These are phyloP conservation scores for Phytophthora palmivora DNA, from an alignment of 352 stramenopile genomes.

Conservation along the genomic window DNA sequence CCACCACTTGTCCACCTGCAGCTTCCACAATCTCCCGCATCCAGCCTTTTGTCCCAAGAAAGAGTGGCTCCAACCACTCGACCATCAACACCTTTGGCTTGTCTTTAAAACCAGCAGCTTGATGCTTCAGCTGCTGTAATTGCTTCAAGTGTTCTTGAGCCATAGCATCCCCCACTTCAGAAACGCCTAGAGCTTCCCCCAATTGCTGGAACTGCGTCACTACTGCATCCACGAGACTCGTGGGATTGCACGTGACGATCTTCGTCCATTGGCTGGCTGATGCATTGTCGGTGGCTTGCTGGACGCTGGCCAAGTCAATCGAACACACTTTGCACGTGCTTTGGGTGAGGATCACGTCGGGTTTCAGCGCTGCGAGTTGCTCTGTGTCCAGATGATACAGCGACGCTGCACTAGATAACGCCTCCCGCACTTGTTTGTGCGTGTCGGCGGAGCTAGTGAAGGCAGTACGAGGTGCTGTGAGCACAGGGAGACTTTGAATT, in stretches of 20 bases:
- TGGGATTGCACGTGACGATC: conserved; percentile 61
- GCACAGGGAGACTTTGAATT: conserved; percentile 53
- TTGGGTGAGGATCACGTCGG: conserved; percentile 80
- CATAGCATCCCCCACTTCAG: conserved; percentile 47
- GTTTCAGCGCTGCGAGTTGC: conserved; percentile 44
- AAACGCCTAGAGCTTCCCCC: conserved; percentile 52
- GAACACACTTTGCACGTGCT: conserved; percentile 78
- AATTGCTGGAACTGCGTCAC: conserved; percentile 60
- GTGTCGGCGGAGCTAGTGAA: conserved; percentile 74
- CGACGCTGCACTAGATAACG: conserved; percentile 54
- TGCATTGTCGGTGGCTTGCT: conserved; percentile 17
- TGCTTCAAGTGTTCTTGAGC: conserved; percentile 36
- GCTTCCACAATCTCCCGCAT: conserved; percentile 69
- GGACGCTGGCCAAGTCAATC: conserved; percentile 67
- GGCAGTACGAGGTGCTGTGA: conserved; percentile 64
- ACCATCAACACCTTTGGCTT: conserved; percentile 57
- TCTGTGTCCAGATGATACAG: conserved; percentile 69
- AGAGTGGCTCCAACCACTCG: conserved; percentile 80
- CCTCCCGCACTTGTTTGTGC: conserved; percentile 67
- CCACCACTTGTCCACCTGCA: conserved; percentile 48
- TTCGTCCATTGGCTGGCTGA: conserved; percentile 23
- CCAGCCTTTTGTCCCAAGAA: conserved; percentile 68
- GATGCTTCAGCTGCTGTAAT: conserved; percentile 35
- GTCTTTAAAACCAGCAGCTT: conserved; percentile 19
- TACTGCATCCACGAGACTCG: conserved; percentile 50